Percentiles rank a stretch among this genome's conserved stretches.
These are phyloP conservation scores for Austroboletus sp. DNA, from an alignment of 1,284 basidiomycete genomes.

Conservation along the genomic window DNA sequence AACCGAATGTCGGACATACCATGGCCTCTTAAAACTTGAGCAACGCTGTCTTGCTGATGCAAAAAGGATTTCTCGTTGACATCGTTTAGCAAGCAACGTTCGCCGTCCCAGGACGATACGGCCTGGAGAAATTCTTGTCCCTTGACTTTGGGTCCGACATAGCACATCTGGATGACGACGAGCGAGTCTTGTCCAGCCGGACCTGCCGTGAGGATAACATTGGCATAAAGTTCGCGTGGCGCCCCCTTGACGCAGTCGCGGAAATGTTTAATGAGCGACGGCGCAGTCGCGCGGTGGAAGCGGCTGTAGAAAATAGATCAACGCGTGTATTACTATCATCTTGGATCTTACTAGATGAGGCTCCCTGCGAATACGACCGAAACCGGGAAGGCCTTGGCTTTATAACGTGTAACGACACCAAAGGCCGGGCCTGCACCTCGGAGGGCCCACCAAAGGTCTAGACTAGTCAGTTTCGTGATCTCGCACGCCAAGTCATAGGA, in stretches of 20 bases:
- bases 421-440: constrained; percentile 80
- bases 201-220: constrained; percentile 83
- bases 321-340: not conserved
- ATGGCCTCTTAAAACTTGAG: constrained; percentile 79
- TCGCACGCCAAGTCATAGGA: not conserved
- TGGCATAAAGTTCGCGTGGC: constrained; percentile 80
- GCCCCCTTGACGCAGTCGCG: constrained; percentile 86
- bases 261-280: constrained; percentile 84
- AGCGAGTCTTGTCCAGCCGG: constrained; percentile 75
- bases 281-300: constrained; percentile 76
- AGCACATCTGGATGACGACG: constrained; percentile 86
- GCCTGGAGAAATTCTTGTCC: constrained; percentile 76
- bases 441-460: constrained; percentile 85
- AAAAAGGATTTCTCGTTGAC: constrained; percentile 84
- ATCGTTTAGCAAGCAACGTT: constrained; percentile 75
- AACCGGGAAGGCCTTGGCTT: constrained; percentile 78
- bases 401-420: constrained; percentile 82
- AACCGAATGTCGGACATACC: constrained; percentile 38
- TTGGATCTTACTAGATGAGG: constrained; percentile 67
- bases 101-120: constrained; percentile 81
- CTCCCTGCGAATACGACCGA: constrained; percentile 87
- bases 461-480: not conserved
- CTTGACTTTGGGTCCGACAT: constrained; percentile 64
- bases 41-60: constrained; percentile 83
- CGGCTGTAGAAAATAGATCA: constrained; percentile 44